A percentile compares a stretch with the other conserved stretches of the same genome.
Conservation (phyloP, 1,284 basidiomycete species). For the Ceratobasidium papillatum region DNA sequence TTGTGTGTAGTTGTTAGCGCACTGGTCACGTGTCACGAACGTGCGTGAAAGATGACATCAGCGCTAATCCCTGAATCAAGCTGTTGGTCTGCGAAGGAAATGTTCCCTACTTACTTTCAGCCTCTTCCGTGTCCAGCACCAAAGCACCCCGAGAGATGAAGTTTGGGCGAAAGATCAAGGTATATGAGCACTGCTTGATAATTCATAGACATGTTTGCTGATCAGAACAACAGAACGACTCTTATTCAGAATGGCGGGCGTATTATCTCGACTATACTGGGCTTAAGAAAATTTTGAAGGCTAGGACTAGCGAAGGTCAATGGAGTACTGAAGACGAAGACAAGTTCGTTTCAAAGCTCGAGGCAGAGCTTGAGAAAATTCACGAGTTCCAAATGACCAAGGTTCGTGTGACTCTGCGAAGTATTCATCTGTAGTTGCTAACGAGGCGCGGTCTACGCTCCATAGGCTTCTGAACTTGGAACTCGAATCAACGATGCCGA, state of each 20-base stretch:
- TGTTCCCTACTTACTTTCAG: background rate
- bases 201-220: constrained; percentile 49
- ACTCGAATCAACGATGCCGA: constrained; percentile 83
- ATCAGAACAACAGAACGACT: constrained; percentile 65
- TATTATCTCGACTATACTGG: constrained; percentile 90
- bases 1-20: background rate
- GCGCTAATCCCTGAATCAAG: constrained; percentile 9
- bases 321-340: constrained; percentile 86
- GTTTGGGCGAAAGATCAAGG: constrained; percentile 88
- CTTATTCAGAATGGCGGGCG: constrained; percentile 90
- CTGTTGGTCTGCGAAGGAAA: constrained; percentile 5
- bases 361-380: constrained; percentile 93
- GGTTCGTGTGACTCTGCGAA: constrained; percentile 56
- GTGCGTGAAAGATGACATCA: constrained; percentile 37
- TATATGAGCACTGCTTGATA: constrained; percentile 53
- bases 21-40: constrained; percentile 30
- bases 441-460: background rate
- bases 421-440: background rate
- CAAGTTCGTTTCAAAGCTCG: constrained; percentile 81
- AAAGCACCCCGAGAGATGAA: constrained; percentile 65
- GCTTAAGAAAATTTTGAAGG: constrained; percentile 91
- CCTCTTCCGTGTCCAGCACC: background rate
- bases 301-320: constrained; percentile 63
- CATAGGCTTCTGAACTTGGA: constrained; percentile 82
- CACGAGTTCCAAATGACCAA: constrained; percentile 95